Percentiles rank a stretch among this genome's conserved stretches.
These are phyloP conservation scores for Magnaporthiopsis incrustans DNA, from an alignment of 2,329 filamentous ascomycete species.

Conservation along the genomic window DNA sequence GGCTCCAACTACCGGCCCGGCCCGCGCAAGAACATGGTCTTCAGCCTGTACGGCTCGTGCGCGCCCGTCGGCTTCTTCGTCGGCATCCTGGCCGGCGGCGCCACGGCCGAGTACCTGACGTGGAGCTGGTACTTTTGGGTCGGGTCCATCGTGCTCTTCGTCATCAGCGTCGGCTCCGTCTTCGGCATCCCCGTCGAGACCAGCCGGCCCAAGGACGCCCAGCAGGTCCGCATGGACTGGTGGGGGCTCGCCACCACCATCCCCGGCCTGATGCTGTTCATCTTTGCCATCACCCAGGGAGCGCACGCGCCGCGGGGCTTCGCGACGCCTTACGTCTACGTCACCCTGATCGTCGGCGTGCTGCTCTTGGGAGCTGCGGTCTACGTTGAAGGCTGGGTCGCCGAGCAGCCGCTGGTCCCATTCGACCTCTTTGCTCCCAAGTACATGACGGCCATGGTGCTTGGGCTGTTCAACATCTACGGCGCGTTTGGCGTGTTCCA, in stretches of 20 bases:
- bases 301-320: conserved; percentile 61
- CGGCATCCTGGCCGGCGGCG: conserved; percentile 60
- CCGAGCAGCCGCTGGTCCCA: conserved; percentile 60
- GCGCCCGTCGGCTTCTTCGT: conserved; percentile 51
- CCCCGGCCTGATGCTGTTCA: conserved; percentile 58
- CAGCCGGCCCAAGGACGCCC: conserved; percentile 12
- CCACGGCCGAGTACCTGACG: conserved; percentile 48
- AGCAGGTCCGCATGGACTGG: conserved; percentile 57
- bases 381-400: conserved; percentile 67
- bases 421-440: conserved; percentile 60
- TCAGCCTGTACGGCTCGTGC: conserved; percentile 49
- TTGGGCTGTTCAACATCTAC: conserved; percentile 58
- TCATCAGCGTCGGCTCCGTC: conserved; percentile 37
- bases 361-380: conserved; percentile 51
- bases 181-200: conserved; percentile 26
- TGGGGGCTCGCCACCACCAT: conserved; percentile 53
- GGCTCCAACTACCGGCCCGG: conserved; percentile 62
- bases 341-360: conserved; percentile 55
- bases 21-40: conserved; percentile 62
- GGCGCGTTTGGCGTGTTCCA: conserved; percentile 61
- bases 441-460: conserved; percentile 56
- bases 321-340: conserved; percentile 64
- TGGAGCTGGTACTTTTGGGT: conserved; percentile 70
- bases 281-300: conserved; percentile 69
- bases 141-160: conserved; percentile 35